Conservation (phyloP, 1,284 basidiomycete species). For the Garcileccinum viscosum region DNA sequence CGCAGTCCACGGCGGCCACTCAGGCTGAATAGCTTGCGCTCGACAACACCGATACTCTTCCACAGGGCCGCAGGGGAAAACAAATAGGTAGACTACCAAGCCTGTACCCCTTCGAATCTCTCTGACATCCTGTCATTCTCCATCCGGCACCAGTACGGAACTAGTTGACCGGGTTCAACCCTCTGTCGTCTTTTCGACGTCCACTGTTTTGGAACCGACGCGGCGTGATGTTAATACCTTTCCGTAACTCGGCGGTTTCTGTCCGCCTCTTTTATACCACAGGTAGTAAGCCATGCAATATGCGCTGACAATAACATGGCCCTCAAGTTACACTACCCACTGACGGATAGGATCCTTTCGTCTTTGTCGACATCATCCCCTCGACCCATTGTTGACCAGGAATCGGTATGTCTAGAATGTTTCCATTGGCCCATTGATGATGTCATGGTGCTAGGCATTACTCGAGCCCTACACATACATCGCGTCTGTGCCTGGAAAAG, state of each 20-base stretch:
- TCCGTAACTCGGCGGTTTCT: background rate
- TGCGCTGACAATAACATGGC: background rate
- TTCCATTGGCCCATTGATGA: background rate
- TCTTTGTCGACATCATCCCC: conserved; percentile 18
- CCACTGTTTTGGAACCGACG: background rate
- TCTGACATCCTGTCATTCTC: background rate
- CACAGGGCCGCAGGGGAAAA: background rate
- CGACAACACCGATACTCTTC: too few relatives aligned
- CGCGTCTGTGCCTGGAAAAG: conserved; percentile 84
- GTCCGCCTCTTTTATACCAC: conserved; percentile 17
- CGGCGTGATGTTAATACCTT: background rate
- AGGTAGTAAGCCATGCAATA: background rate
- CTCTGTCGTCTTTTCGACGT: too few relatives aligned
- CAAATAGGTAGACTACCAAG: background rate
- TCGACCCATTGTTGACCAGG: conserved; percentile 21
- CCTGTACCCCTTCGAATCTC: background rate
- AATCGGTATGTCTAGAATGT: conserved; percentile 23
- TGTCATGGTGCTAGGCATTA: conserved; percentile 48
- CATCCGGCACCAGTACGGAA: background rate
- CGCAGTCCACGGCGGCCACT: too few relatives aligned
- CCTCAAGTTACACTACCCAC: conserved; percentile 23
- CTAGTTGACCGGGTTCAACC: background rate
- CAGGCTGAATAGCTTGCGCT: too few relatives aligned
- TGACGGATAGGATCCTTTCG: conserved; percentile 30
- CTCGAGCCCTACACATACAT: conserved; percentile 93